These are phyloP conservation scores for Didymella pinodella DNA, from an alignment of 2,329 filamentous ascomycete species.

Conservation along the genomic window DNA sequence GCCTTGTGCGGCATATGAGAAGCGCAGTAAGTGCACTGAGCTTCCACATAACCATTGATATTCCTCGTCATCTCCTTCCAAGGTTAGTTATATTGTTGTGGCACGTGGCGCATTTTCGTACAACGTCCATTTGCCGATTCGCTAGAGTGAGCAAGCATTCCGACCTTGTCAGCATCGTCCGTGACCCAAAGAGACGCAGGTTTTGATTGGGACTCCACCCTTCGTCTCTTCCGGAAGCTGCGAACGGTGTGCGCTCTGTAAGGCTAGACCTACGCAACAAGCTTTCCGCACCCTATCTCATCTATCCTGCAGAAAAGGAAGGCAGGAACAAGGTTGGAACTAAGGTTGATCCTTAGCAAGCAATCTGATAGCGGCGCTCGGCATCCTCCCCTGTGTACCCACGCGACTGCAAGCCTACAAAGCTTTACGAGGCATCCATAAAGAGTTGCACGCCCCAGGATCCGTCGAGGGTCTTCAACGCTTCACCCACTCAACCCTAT, in stretches of 20 bases:
- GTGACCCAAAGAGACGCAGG: constrained; percentile 5
- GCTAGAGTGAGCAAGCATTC: constrained; percentile 11
- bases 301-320: constrained; percentile 5
- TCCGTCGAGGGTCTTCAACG: neutral
- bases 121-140: constrained; percentile 19
- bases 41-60: neutral
- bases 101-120: constrained; percentile 12
- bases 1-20: constrained; percentile 7
- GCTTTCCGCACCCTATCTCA: neutral
- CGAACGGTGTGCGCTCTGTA: neutral
- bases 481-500: neutral
- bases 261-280: neutral
- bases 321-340: neutral
- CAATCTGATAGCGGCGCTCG: constrained; percentile 12
- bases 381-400: constrained; percentile 12
- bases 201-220: constrained; percentile 8
- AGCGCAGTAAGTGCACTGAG: neutral
- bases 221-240: neutral
- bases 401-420: constrained; percentile 5
- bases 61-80: neutral
- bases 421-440: neutral
- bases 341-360: constrained; percentile 4
- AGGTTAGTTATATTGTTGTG: constrained; percentile 12
- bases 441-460: constrained; percentile 2
- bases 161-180: constrained; percentile 14